These are phyloP conservation scores for Fusarium austroafricanum DNA, from an alignment of 2,329 filamentous ascomycete species.

Conservation along the genomic window DNA sequence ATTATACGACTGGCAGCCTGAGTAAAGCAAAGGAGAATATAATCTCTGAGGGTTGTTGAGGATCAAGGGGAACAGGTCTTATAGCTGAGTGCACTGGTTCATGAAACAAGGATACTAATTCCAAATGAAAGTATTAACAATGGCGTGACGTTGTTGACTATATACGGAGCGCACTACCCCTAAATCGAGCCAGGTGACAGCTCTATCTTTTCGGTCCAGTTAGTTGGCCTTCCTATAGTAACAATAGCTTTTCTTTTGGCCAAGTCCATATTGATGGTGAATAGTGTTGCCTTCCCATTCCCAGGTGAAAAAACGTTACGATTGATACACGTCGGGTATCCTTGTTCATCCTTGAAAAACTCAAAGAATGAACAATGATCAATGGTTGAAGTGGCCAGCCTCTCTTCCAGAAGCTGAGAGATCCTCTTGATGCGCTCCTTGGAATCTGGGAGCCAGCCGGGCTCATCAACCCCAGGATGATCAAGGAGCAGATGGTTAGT, in stretches of 20 bases:
- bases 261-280: conserved; percentile 39
- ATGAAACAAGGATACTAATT: too few species aligned
- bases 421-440: conserved; percentile 14
- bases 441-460: conserved; percentile 34
- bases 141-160: neutral
- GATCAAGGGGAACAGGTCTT: too few species aligned
- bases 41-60: too few species aligned
- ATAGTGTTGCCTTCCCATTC: conserved; percentile 25
- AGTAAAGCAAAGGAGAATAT: too few species aligned
- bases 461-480: conserved; percentile 29
- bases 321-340: conserved; percentile 35
- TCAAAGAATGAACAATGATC: conserved; percentile 18
- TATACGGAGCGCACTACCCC: neutral
- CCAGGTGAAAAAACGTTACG: neutral
- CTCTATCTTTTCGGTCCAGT: conserved; percentile 14
- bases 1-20: too few species aligned
- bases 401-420: conserved; percentile 5
- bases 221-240: conserved; percentile 25
- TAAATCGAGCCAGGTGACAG: neutral
- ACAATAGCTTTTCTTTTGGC: conserved; percentile 11
- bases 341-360: conserved; percentile 38
- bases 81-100: too few species aligned
- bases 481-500: conserved; percentile 38
- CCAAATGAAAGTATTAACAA: neutral
- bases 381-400: neutral